Conservation (phyloP, 2,329 filamentous ascomycete species). For the Mariannaea sp. region DNA sequence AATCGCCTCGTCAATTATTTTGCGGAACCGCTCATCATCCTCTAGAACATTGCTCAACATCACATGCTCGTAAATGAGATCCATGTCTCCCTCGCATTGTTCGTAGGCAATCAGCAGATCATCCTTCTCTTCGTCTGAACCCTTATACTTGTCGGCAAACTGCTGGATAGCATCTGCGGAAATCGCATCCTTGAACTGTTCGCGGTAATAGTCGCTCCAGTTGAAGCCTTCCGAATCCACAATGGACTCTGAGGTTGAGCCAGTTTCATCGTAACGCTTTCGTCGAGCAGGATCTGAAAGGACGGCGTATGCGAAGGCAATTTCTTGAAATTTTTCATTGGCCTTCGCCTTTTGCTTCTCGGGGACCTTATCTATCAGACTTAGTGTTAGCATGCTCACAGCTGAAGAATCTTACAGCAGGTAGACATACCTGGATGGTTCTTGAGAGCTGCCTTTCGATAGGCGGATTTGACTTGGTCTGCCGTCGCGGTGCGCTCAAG, state of each 20-base stretch:
- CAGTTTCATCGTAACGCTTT: slow-evolving; percentile 86
- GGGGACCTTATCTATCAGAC: slow-evolving; percentile 72
- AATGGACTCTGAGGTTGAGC: slow-evolving; percentile 83
- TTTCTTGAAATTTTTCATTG: slow-evolving; percentile 81
- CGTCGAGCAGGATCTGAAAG: slow-evolving; percentile 83
- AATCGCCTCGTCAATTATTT: slow-evolving; percentile 83
- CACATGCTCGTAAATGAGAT: slow-evolving; percentile 76
- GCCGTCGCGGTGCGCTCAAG: slow-evolving; percentile 72
- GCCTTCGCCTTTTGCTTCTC: slow-evolving; percentile 71
- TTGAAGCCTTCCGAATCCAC: slow-evolving; percentile 80
- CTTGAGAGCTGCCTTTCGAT: slow-evolving; percentile 86
- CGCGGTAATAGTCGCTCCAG: slow-evolving; percentile 88
- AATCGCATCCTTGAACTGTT: slow-evolving; percentile 79
- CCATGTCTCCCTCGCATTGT: slow-evolving; percentile 74
- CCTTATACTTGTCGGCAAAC: slow-evolving; percentile 80
- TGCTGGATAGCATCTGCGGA: slow-evolving; percentile 74
- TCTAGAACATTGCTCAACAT: slow-evolving; percentile 85
- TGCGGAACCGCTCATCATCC: slow-evolving; percentile 84
- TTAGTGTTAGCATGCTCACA: slow-evolving; percentile 21
- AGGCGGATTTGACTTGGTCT: slow-evolving; percentile 85
- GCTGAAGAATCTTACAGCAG: neutral
- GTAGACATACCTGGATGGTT: slow-evolving; percentile 79
- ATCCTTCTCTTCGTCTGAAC: slow-evolving; percentile 79
- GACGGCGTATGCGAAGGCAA: slow-evolving; percentile 93
- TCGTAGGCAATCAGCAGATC: slow-evolving; percentile 81